Evolutionary conservation across 2,329 filamentous ascomycete genomes (phyloP).

Genomic region (Aspergillus brunneoviolaceus): DNA sequence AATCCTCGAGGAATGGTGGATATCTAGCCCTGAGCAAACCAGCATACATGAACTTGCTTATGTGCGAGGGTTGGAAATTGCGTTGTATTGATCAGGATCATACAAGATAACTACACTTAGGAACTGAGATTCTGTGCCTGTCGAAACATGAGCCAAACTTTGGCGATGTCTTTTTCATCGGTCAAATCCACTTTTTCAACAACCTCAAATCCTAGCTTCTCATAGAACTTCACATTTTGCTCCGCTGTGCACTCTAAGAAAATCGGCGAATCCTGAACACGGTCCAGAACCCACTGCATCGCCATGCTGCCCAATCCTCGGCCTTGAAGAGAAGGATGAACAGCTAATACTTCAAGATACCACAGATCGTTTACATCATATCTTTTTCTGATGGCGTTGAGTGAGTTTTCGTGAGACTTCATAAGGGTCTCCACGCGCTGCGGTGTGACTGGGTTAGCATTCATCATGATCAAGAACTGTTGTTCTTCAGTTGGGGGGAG

Average conservation of each 20-base stretch:
- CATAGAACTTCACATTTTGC: constrained; percentile 24
- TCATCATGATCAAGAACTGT: too few relatives aligned
- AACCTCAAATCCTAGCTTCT: constrained; percentile 23
- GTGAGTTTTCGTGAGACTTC: constrained; percentile 8
- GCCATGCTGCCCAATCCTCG: constrained; percentile 21
- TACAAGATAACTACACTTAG: neutral
- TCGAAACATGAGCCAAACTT: constrained; percentile 26
- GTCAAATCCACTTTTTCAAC: constrained; percentile 21
- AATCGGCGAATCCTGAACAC: constrained; percentile 14
- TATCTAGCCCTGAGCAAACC: constrained; percentile 9
- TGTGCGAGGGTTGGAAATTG: constrained; percentile 25
- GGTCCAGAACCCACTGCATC: constrained; percentile 19
- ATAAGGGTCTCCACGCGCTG: constrained; percentile 20
- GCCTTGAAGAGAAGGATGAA: constrained; percentile 27
- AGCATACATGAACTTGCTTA: constrained; percentile 25
- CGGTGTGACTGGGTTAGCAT: neutral
- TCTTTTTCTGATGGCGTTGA: constrained; percentile 2
- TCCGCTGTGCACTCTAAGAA: constrained; percentile 25
- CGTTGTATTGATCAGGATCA: constrained; percentile 9
- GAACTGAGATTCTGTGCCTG: neutral
- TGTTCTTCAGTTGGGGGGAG: neutral
- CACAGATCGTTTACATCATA: constrained; percentile 16
- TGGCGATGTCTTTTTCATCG: constrained; percentile 17
- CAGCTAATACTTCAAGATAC: constrained; percentile 29
- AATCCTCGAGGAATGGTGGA: constrained; percentile 29